phyloP scores from a whole-genome alignment of 805 yeast species.

The Brettanomyces sp. region DNA sequence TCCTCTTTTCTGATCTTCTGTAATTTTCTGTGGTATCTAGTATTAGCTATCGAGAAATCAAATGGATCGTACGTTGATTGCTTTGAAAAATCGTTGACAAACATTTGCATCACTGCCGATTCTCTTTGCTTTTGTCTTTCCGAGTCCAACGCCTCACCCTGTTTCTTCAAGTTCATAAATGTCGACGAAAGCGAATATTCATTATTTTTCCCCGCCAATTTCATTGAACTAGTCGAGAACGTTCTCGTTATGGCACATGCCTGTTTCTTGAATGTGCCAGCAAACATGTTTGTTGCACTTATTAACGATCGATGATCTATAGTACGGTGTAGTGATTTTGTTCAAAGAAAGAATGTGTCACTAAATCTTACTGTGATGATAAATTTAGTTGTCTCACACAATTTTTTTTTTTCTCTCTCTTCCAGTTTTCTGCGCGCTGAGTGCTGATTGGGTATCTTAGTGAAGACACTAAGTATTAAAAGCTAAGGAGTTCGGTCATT shows the following conservation, averaged over 20 bases:
- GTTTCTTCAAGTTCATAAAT: slow-evolving; percentile 12
- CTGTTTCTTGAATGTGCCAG: background rate
- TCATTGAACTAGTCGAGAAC: background rate
- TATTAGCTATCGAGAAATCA: slow-evolving; percentile 59
- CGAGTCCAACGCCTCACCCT: slow-evolving; percentile 11
- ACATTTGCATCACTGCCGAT: slow-evolving; percentile 27
- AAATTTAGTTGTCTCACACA: too few relatives aligned
- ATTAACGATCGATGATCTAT: too few relatives aligned
- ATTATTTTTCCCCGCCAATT: background rate
- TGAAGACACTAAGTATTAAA: too few relatives aligned
- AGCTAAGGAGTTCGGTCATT: too few relatives aligned
- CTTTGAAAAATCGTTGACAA: slow-evolving; percentile 37
- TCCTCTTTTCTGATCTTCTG: slow-evolving; percentile 4
- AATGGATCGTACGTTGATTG: slow-evolving; percentile 69
- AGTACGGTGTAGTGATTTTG: too few relatives aligned
- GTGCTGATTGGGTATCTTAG: too few relatives aligned
- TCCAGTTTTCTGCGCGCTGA: too few relatives aligned
- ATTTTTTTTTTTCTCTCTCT: too few relatives aligned
- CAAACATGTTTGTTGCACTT: too few relatives aligned
- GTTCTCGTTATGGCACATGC: background rate
- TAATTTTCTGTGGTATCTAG: slow-evolving; percentile 38
- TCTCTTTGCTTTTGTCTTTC: slow-evolving; percentile 18
- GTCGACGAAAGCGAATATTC: slow-evolving; percentile 12
- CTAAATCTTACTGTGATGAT: too few relatives aligned
- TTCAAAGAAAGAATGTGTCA: too few relatives aligned